Conservation (phyloP, 2,329 filamentous ascomycete species). For the Domatiomyces catenatus region DNA sequence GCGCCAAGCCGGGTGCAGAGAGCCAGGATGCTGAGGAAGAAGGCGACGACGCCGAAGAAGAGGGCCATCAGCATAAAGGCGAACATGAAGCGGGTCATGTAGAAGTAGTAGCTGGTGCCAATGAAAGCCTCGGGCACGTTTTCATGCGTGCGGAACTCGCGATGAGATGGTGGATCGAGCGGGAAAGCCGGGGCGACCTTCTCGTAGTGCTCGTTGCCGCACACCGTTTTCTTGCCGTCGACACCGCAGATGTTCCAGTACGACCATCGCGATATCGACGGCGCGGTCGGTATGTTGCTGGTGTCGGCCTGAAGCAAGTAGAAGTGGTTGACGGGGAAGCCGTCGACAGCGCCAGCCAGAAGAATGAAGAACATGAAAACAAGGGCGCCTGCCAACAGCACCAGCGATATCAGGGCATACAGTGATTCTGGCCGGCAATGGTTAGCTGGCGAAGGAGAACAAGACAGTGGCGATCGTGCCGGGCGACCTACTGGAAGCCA, state of each 20-base stretch:
- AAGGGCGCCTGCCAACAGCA: slow-evolving; percentile 46
- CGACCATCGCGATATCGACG: slow-evolving; percentile 64
- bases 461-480: background rate
- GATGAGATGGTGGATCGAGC: slow-evolving; percentile 42
- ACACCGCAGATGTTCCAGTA: slow-evolving; percentile 71
- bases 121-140: slow-evolving; percentile 41
- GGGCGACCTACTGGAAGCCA: slow-evolving; percentile 21
- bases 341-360: slow-evolving; percentile 42
- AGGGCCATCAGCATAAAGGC: slow-evolving; percentile 76
- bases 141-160: slow-evolving; percentile 43
- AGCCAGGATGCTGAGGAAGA: slow-evolving; percentile 32
- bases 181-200: slow-evolving; percentile 46
- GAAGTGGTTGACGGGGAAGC: slow-evolving; percentile 50
- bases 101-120: slow-evolving; percentile 55
- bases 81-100: slow-evolving; percentile 83
- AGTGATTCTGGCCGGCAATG: slow-evolving; percentile 32
- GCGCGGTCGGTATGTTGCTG: slow-evolving; percentile 52
- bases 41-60: slow-evolving; percentile 47
- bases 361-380: slow-evolving; percentile 52
- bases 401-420: slow-evolving; percentile 41
- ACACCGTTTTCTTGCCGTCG: slow-evolving; percentile 24
- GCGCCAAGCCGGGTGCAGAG: slow-evolving; percentile 38
- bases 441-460: background rate
- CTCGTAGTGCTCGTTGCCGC: slow-evolving; percentile 48
- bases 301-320: slow-evolving; percentile 81